Conservation (phyloP, 2,329 filamentous ascomycete species). For the Hansfordia pulvinata region DNA sequence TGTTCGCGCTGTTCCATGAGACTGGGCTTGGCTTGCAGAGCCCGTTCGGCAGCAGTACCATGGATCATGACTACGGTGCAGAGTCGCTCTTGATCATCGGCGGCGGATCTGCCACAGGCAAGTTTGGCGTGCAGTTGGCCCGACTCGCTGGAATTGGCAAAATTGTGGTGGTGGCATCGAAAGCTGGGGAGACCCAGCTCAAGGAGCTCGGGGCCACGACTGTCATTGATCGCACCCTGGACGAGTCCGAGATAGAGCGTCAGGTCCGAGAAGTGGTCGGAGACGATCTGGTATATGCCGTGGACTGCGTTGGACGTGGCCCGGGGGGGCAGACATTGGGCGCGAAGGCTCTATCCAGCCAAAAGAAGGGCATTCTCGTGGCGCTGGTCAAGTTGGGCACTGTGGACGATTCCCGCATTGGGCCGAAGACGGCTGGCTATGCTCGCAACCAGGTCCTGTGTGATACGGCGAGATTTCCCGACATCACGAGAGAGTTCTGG, state of each 20-base stretch:
- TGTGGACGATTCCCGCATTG: background rate
- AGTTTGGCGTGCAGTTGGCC: constrained; percentile 19
- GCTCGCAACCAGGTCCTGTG: too few relatives aligned
- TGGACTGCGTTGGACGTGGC: constrained; percentile 19
- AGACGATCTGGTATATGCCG: constrained; percentile 23
- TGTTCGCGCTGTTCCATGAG: constrained; percentile 19
- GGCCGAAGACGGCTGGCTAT: background rate
- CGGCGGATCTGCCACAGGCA: constrained; percentile 19
- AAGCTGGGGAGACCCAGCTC: constrained; percentile 17
- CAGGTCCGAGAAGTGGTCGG: constrained; percentile 21
- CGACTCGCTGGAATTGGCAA: constrained; percentile 20
- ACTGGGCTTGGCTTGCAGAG: constrained; percentile 16
- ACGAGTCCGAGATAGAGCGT: constrained; percentile 14
- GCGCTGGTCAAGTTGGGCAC: background rate
- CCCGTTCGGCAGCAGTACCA: constrained; percentile 5
- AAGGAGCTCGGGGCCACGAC: constrained; percentile 23
- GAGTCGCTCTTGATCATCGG: constrained; percentile 17
- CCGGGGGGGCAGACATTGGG: constrained; percentile 13
- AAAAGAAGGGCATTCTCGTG: background rate
- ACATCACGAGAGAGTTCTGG: too few relatives aligned
- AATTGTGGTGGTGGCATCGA: constrained; percentile 22
- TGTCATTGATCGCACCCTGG: constrained; percentile 23
- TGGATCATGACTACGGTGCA: constrained; percentile 11
- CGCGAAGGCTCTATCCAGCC: constrained; percentile 1
- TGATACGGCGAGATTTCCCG: too few relatives aligned